Percentiles rank a stretch among this genome's conserved stretches.
Evolutionary conservation across 2,329 filamentous ascomycete species (phyloP).

Genomic region (Hansfordia pulvinata): DNA sequence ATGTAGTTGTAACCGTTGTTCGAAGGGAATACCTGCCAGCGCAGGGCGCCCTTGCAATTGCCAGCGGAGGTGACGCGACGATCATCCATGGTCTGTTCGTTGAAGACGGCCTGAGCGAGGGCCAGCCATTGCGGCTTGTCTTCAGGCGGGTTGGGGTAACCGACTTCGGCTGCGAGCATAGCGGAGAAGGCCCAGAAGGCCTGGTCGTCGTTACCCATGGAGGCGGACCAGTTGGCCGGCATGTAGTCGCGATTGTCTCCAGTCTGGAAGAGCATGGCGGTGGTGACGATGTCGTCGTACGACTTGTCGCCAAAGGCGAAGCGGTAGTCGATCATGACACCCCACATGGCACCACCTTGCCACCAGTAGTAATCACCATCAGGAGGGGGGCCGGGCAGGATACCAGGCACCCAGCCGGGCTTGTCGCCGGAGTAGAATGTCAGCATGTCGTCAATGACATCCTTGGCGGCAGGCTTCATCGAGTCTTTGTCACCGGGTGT

Average conservation of each 20-base stretch:
- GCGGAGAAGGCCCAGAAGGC: conserved; percentile 44
- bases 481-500: too few relatives aligned
- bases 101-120: conserved; percentile 44
- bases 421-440: conserved; percentile 17
- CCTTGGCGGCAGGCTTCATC: conserved; percentile 2
- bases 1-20: conserved; percentile 58
- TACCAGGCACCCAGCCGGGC: conserved; percentile 13
- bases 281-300: conserved; percentile 32
- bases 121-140: conserved; percentile 32
- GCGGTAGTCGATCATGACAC: conserved; percentile 24
- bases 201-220: conserved; percentile 45
- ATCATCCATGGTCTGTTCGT: conserved; percentile 24
- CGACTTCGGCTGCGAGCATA: conserved; percentile 40
- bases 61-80: conserved; percentile 30
- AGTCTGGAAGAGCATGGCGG: conserved; percentile 14
- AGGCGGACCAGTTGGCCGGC: conserved; percentile 28
- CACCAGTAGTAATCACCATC: conserved; percentile 22
- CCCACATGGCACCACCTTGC: conserved; percentile 16
- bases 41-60: conserved; percentile 46
- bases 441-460: conserved; percentile 16
- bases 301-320: conserved; percentile 28
- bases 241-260: conserved; percentile 34
- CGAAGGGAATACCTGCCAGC: conserved; percentile 53
- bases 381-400: conserved; percentile 17
- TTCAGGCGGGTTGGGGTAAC: conserved; percentile 29